A percentile compares a stretch with the other conserved stretches of the same genome.
These are phyloP conservation scores for Umbelopsis vinacea DNA, from an alignment of 192 early-diverging fungal species.

Conservation along the genomic window DNA sequence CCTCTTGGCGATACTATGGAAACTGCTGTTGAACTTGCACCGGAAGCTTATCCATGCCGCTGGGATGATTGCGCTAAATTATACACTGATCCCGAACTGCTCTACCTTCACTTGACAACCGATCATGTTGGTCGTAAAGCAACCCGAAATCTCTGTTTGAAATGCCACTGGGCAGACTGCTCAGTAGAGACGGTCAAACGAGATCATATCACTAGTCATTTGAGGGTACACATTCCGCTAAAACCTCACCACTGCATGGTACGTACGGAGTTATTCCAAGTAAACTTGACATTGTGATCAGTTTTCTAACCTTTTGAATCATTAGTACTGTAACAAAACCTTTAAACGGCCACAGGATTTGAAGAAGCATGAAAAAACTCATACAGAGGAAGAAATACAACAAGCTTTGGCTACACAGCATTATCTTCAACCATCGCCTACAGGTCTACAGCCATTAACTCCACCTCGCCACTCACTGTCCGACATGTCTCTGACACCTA, in stretches of 20 bases:
- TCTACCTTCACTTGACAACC: constrained; percentile 86
- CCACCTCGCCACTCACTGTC: constrained; percentile 11
- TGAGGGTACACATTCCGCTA: constrained; percentile 89
- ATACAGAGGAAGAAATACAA: constrained; percentile 52
- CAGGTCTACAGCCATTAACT: constrained; percentile 18
- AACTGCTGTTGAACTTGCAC: constrained; percentile 17
- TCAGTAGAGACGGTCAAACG: constrained; percentile 74
- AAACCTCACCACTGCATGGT: constrained; percentile 88
- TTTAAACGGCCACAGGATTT: constrained; percentile 95
- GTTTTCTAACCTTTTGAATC: neutral
- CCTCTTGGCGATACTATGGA: constrained; percentile 18
- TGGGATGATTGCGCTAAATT: constrained; percentile 51
- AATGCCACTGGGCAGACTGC: constrained; percentile 90
- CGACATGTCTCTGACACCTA: neutral
- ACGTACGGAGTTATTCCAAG: neutral
- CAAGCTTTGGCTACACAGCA: neutral
- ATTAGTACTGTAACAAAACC: constrained; percentile 68
- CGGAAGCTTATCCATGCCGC: constrained; percentile 39
- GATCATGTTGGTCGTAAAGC: constrained; percentile 93
- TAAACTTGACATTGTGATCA: neutral
- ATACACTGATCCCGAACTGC: constrained; percentile 79
- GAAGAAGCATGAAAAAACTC: constrained; percentile 90
- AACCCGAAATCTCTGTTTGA: constrained; percentile 84
- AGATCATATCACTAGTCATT: constrained; percentile 98
- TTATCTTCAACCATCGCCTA: neutral